Percentiles rank a stretch among this genome's conserved stretches.
Conservation (phyloP, 331 rosid species). For the Telfairia occidentalis region DNA sequence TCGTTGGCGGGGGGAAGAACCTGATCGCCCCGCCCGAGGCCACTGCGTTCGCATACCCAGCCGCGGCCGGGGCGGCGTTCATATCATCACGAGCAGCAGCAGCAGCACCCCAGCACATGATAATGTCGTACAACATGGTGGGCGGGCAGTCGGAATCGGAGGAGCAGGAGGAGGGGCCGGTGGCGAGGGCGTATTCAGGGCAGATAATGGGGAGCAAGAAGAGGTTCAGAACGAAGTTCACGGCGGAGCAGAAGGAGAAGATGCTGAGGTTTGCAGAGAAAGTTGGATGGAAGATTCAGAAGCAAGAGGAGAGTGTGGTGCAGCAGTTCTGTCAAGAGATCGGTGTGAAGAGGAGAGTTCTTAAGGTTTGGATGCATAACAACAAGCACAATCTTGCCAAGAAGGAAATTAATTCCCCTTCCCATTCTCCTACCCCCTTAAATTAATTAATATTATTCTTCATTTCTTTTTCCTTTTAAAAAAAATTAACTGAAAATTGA, state of each 20-base stretch:
- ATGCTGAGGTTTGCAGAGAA: conserved; percentile 11
- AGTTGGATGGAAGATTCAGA: conserved; percentile 15
- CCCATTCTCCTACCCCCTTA: conserved; percentile 5
- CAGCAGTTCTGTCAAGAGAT: conserved; percentile 9
- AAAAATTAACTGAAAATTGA: not conserved
- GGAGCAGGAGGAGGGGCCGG: not conserved
- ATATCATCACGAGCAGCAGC: not conserved
- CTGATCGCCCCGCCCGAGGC: not conserved
- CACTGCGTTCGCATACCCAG: not conserved
- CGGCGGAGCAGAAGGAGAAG: conserved; percentile 17
- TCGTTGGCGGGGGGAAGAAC: not conserved
- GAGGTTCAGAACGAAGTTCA: conserved; percentile 11
- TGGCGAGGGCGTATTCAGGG: not conserved
- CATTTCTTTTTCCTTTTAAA: not conserved
- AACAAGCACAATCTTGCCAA: conserved; percentile 13
- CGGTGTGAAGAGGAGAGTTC: conserved; percentile 14
- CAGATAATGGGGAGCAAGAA: not conserved
- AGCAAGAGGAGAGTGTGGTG: conserved; percentile 14
- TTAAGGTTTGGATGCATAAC: conserved; percentile 18
- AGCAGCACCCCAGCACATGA: conserved; percentile 1
- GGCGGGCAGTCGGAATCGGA: conserved; percentile 1
- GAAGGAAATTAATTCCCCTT: not conserved
- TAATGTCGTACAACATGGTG: conserved; percentile 12
- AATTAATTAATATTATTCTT: not conserved
- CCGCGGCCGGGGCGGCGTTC: not conserved